These are phyloP conservation scores for Ceratocystis harringtonii DNA, from an alignment of 2,329 filamentous ascomycete species.

Conservation along the genomic window DNA sequence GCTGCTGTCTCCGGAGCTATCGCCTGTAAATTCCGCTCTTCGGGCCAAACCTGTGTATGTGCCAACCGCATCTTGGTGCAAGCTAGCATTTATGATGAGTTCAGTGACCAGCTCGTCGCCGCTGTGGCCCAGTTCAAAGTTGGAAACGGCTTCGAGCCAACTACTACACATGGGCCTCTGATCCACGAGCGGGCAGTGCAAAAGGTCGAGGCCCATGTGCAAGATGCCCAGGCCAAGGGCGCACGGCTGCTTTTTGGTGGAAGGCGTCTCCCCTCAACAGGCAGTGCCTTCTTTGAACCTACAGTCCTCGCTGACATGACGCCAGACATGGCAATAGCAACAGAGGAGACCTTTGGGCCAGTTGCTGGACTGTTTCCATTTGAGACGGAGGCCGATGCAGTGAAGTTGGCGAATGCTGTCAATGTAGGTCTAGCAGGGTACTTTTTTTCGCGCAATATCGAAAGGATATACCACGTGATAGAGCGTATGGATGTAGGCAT, in stretches of 20 bases:
- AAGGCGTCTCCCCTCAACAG: conserved; percentile 55
- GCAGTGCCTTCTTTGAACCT: conserved; percentile 74
- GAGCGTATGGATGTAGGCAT: conserved; percentile 70
- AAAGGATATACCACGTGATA: conserved; percentile 45
- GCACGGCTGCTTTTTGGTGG: conserved; percentile 63
- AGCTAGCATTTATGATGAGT: conserved; percentile 60
- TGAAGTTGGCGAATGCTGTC: conserved; percentile 63
- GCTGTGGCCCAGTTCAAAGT: conserved; percentile 63
- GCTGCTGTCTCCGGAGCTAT: conserved; percentile 70
- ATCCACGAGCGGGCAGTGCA: conserved; percentile 70
- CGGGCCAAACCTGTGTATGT: conserved; percentile 90
- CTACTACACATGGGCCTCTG: conserved; percentile 63
- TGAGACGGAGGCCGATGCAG: conserved; percentile 74
- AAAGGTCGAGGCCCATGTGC: conserved; percentile 68
- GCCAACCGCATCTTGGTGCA: conserved; percentile 76
- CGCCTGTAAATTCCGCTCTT: conserved; percentile 80
- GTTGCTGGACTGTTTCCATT: conserved; percentile 85
- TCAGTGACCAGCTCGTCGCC: conserved; percentile 51
- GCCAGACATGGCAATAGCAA: conserved; percentile 65
- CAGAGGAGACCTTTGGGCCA: conserved; percentile 90
- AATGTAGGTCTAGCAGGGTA: conserved; percentile 87
- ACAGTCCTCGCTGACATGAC: conserved; percentile 84
- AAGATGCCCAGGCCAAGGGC: conserved; percentile 64
- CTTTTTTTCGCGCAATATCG: conserved; percentile 61
- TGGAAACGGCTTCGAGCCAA: conserved; percentile 55